These are phyloP conservation scores for Citrus medica DNA, from an alignment of 345 rosid species.

Conservation along the genomic window DNA sequence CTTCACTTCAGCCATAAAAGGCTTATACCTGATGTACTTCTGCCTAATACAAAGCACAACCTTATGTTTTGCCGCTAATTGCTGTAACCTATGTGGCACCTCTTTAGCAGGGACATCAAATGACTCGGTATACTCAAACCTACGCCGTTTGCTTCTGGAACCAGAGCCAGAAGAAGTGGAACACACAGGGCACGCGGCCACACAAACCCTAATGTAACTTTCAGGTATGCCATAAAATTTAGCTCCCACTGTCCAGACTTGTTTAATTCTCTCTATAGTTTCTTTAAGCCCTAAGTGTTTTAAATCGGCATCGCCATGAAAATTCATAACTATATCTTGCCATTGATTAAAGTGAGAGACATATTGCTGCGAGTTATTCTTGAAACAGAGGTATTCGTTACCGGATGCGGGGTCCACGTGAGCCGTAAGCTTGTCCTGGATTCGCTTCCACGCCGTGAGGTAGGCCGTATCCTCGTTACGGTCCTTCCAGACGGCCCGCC, in stretches of 20 bases:
- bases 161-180: conserved; percentile 71
- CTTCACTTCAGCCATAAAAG: conserved; percentile 98
- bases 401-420: conserved; percentile 69
- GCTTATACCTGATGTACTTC: conserved; percentile 95
- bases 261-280: conserved; percentile 91
- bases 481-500: conserved; percentile 98
- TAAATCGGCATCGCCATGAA: conserved; percentile 91
- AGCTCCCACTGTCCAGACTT: conserved; percentile 96
- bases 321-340: conserved; percentile 94
- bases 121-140: conserved; percentile 93
- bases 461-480: conserved; percentile 98
- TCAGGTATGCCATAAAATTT: conserved; percentile 95
- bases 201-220: conserved; percentile 97
- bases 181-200: conserved; percentile 80
- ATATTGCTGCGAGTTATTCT: conserved; percentile 81
- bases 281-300: conserved; percentile 85
- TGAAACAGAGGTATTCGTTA: conserved; percentile 84
- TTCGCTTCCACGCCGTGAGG: conserved; percentile 96
- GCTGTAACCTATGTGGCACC: conserved; percentile 80
- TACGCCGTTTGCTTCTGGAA: conserved; percentile 72
- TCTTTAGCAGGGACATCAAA: conserved; percentile 97
- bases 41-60: conserved; percentile 98
- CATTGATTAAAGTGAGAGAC: conserved; percentile 89
- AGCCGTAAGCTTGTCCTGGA: conserved; percentile 87
- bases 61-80: conserved; percentile 90